Percentiles rank a stretch among this genome's conserved stretches.
Conservation (phyloP, 345 rosid species). For the Euphorbia tirucalli region DNA sequence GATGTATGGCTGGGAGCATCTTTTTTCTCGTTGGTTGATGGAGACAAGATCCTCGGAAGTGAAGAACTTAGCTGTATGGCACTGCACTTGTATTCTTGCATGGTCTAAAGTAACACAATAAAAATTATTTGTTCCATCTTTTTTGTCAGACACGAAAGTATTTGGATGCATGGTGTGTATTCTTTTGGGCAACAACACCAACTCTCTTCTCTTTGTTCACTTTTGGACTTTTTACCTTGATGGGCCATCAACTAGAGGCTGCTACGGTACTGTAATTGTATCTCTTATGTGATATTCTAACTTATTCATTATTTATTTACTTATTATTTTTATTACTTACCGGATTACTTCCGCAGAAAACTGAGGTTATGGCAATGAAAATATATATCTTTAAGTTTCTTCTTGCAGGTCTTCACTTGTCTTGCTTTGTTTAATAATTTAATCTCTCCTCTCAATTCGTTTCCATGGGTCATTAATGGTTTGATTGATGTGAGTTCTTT, state of each 20-base stretch:
- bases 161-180: conserved; percentile 97
- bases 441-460: conserved; percentile 91
- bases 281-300: conserved; percentile 5
- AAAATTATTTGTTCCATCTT: too few relatives aligned
- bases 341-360: not conserved
- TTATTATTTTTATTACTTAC: not conserved
- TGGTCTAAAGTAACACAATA: not conserved
- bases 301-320: too few relatives aligned
- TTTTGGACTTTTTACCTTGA: conserved; percentile 74
- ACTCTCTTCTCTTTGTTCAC: conserved; percentile 83
- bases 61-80: conserved; percentile 70
- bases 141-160: conserved; percentile 73
- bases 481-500: conserved; percentile 75
- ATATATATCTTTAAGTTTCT: conserved; percentile 13
- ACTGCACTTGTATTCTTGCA: conserved; percentile 13
- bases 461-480: conserved; percentile 98
- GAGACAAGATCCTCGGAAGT: conserved; percentile 78
- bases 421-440: conserved; percentile 80
- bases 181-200: conserved; percentile 98
- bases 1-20: conserved; percentile 86
- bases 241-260: conserved; percentile 96
- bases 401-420: conserved; percentile 85
- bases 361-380: conserved; percentile 5
- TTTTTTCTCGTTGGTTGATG: conserved; percentile 75
- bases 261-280: conserved; percentile 55